Evolutionary conservation across 2,329 filamentous ascomycete genomes (phyloP).

Genomic region (Leptographium lundbergii): DNA sequence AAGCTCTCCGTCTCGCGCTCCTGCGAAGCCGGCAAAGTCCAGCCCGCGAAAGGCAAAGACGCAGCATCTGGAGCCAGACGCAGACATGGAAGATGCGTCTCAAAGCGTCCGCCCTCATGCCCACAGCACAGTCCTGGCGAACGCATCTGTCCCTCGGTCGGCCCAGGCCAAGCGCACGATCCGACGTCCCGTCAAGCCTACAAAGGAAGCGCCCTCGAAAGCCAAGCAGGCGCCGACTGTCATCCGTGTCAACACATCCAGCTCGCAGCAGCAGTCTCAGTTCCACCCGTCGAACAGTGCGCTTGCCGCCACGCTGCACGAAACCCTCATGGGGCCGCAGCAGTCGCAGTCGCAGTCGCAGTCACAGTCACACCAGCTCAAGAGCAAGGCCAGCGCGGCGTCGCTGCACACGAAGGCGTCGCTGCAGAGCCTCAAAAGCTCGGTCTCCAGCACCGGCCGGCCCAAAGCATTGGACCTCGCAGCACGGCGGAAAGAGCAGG

Average conservation of each 20-base stretch:
- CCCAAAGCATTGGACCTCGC: conserved; percentile 63
- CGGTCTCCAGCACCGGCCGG: conserved; percentile 48
- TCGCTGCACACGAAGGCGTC: conserved; percentile 48
- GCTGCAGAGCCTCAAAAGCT: conserved; percentile 50
- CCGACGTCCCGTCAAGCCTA: conserved; percentile 49
- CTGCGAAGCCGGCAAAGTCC: conserved; percentile 30
- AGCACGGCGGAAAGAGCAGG: conserved; percentile 72
- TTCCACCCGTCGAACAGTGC: conserved; percentile 46
- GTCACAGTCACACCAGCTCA: conserved; percentile 25
- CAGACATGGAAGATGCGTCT: conserved; percentile 45
- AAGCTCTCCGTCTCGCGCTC: conserved; percentile 22
- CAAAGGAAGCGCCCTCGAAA: conserved; percentile 45
- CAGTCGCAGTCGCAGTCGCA: conserved; percentile 25
- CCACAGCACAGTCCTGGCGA: conserved; percentile 20
- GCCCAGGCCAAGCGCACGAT: conserved; percentile 33
- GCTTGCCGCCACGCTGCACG: conserved; percentile 45
- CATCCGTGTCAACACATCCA: conserved; percentile 55
- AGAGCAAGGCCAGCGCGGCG: conserved; percentile 54
- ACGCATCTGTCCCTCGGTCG: neutral
- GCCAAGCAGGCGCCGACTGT: conserved; percentile 57
- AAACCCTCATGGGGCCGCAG: conserved; percentile 30
- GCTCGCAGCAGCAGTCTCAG: conserved; percentile 42
- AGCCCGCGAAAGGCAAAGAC: conserved; percentile 39
- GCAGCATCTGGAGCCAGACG: conserved; percentile 27
- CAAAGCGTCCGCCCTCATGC: conserved; percentile 38